These are phyloP conservation scores for Podila minutissima DNA, from an alignment of 192 early-diverging fungal genomes.

Conservation along the genomic window DNA sequence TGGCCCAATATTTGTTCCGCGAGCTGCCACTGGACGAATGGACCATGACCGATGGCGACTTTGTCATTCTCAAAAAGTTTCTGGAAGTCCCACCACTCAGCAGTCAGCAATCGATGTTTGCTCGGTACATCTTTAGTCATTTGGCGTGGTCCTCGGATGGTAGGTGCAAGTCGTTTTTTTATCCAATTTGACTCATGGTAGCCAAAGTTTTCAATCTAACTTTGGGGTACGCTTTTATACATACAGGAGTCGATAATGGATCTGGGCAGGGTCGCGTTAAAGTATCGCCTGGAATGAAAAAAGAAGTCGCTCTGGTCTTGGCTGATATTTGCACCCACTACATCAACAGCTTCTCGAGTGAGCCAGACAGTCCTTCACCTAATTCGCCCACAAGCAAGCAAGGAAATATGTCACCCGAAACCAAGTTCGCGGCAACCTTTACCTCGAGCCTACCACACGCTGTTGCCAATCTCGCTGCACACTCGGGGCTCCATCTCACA, in stretches of 20 bases:
- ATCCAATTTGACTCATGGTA: not conserved
- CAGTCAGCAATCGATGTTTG: constrained; percentile 27
- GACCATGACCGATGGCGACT: constrained; percentile 45
- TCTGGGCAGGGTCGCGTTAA: not conserved
- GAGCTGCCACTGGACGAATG: constrained; percentile 54
- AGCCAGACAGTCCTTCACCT: not conserved
- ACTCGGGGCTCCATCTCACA: constrained; percentile 37
- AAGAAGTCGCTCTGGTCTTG: constrained; percentile 25
- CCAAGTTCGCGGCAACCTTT: constrained; percentile 12
- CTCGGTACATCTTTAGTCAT: constrained; percentile 14
- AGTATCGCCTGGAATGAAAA: constrained; percentile 6
- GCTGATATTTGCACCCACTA: constrained; percentile 22
- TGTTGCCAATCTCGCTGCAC: constrained; percentile 30
- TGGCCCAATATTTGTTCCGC: constrained; percentile 59
- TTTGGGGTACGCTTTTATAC: no score
- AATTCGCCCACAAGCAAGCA: not conserved
- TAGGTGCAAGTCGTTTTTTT: not conserved
- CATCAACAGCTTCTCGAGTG: constrained; percentile 3
- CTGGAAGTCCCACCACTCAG: constrained; percentile 33
- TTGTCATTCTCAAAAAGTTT: constrained; percentile 37
- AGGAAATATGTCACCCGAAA: constrained; percentile 3
- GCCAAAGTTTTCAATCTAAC: no score
- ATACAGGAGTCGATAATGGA: not conserved
- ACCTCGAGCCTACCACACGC: constrained; percentile 40
- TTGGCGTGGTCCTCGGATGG: constrained; percentile 19